Evolutionary conservation across 257 asterid species (phyloP), one percentile per base, ranked within the genome.

Genomic region (Nyctanthes arbortristis): DNA sequence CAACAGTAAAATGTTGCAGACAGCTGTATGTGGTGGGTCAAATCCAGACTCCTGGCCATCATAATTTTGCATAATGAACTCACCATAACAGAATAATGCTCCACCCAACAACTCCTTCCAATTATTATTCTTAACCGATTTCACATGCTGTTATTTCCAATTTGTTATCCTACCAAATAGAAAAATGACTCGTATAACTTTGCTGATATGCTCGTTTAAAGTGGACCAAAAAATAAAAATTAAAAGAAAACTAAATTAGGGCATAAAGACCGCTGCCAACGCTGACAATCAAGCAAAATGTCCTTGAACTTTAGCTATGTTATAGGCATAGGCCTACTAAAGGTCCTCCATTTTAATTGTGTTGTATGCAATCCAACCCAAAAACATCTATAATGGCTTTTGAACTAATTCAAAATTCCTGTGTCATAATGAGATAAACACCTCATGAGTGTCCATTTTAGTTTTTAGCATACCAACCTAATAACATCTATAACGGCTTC

Each of bases 291-390:
- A 45, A 43, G 49, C 14, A 31, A 43, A 72, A 25, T 33, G 16
- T 49, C 18, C 29, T n/a, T 18, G 30, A 14, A 20, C 52, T 52
- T 64, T 39, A 36, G 56, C 75, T 37, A 12, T 55, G 58, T 28
- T 8, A 18, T 3, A 39, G 52, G 18, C 8, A 59, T 29, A n/a
- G 3, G 14, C 39, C n/a, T 31, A 20, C 5, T 18, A 67, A 67
- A 67, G 49, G 57, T 35, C 11, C 7, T 7, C 27, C 32, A 34
- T 45, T 43, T 6, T 43, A 43, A 43, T 43, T 10, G 3, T 43
- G 54, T 3, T n/a, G 9, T 43, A 43, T 2, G 22, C 2, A 24
- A n/a, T 43, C 54, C 54, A 43, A 43, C n/a, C 24, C n/a, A 43
- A 43, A 4, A 43, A 22, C 52, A 43, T 43, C 22, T 43, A 22